These are phyloP conservation scores for Trypanosoma platydactyli DNA, from an alignment of 208 protist species.

Conservation along the genomic window DNA sequence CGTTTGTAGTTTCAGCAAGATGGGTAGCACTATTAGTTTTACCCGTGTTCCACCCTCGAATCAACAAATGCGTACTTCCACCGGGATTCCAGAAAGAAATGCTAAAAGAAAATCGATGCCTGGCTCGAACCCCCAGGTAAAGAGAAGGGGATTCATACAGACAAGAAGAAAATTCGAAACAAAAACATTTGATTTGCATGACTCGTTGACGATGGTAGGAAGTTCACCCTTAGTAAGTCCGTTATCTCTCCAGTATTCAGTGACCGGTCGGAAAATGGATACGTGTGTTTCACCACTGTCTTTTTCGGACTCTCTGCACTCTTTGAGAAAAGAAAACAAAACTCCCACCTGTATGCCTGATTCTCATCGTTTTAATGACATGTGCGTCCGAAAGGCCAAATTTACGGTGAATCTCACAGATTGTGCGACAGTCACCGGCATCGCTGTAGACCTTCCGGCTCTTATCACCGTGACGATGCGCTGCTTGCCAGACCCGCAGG, in stretches of 20 bases:
- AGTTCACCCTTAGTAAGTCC: background rate
- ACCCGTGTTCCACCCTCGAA: too few relatives aligned
- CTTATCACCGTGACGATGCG: slow-evolving; percentile 67
- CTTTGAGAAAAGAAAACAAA: too few relatives aligned
- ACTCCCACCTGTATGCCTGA: slow-evolving; percentile 3
- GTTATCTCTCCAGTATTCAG: background rate
- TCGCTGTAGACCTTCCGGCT: slow-evolving; percentile 64
- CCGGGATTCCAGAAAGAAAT: too few relatives aligned
- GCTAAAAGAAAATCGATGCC: too few relatives aligned
- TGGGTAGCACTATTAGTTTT: too few relatives aligned
- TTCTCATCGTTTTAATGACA: slow-evolving; percentile 27
- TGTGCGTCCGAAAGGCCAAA: slow-evolving; percentile 39
- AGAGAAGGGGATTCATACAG: background rate
- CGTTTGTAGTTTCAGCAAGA: too few relatives aligned
- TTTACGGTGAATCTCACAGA: slow-evolving; percentile 66
- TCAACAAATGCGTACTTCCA: too few relatives aligned
- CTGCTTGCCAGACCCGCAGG: slow-evolving; percentile 48
- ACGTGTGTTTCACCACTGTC: background rate
- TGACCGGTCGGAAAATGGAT: background rate
- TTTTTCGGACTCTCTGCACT: too few relatives aligned
- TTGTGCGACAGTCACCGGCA: slow-evolving; percentile 62
- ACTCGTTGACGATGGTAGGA: background rate
- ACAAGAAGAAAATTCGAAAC: background rate
- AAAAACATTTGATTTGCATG: background rate
- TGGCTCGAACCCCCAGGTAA: background rate